Evolutionary conservation across 352 stramenopile species (phyloP).

Genomic region (Globisporangium abappressorium): DNA sequence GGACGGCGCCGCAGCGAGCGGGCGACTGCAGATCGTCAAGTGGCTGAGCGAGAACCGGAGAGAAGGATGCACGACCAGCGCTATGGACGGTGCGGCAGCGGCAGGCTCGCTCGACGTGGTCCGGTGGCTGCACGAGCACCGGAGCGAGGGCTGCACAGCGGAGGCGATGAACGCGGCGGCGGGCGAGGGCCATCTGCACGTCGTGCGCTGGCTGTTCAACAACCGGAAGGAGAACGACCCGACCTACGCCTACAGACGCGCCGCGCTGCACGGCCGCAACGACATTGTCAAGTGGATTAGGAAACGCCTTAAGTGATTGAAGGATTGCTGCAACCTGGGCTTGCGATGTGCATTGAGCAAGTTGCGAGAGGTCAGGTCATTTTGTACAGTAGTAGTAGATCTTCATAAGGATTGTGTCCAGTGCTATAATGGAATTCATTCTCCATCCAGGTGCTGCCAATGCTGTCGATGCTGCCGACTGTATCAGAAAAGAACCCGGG

Average conservation of each 20-base stretch:
- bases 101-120: conserved; percentile 8
- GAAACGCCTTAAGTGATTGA: conserved; percentile 7
- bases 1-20: conserved; percentile 7
- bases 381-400: neutral
- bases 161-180: conserved; percentile 14
- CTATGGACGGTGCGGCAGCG: conserved; percentile 9
- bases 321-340: neutral
- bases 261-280: conserved; percentile 11
- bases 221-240: conserved; percentile 13
- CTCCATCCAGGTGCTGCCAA: too few relatives aligned
- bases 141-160: conserved; percentile 13
- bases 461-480: too few relatives aligned
- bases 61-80: conserved; percentile 9
- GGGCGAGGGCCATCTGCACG: conserved; percentile 11
- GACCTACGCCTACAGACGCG: neutral
- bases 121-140: conserved; percentile 17
- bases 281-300: conserved; percentile 17
- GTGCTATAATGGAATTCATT: too few relatives aligned
- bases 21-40: conserved; percentile 12
- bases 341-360: neutral
- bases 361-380: neutral
- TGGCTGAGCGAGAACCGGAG: conserved; percentile 11
- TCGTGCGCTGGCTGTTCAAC: conserved; percentile 18
- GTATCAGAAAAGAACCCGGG: too few relatives aligned
- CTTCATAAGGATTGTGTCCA: too few relatives aligned